These are phyloP conservation scores for Harringtonia lauricola DNA, from an alignment of 2,329 filamentous ascomycete species.

Conservation along the genomic window DNA sequence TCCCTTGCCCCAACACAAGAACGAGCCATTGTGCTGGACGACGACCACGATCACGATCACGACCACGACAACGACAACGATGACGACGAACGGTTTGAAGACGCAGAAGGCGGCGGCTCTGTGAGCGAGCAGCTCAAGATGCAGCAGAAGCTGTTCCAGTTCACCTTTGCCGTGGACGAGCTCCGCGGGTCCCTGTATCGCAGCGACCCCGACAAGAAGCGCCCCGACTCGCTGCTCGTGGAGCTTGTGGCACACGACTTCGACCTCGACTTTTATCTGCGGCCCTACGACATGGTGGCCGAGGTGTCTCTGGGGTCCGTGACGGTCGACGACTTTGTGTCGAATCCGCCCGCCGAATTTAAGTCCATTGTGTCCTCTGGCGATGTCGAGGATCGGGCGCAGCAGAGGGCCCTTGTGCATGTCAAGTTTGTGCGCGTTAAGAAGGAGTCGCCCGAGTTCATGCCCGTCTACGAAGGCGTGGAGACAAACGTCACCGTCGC, in stretches of 20 bases:
- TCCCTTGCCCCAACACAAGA: conserved; percentile 50
- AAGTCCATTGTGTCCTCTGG: conserved; percentile 93
- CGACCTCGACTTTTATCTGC: conserved; percentile 74
- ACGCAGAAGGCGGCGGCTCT: conserved; percentile 45
- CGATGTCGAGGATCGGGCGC: conserved; percentile 58
- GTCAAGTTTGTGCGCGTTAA: conserved; percentile 89
- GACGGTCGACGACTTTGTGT: conserved; percentile 89
- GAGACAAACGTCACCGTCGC: conserved; percentile 86
- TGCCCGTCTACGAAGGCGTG: conserved; percentile 82
- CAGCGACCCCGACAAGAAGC: conserved; percentile 67
- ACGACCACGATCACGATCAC: conserved; percentile 47
- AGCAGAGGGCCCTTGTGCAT: conserved; percentile 72
- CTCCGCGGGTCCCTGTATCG: conserved; percentile 87
- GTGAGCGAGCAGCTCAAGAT: conserved; percentile 53
- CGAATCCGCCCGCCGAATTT: conserved; percentile 79
- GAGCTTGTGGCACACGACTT: conserved; percentile 88
- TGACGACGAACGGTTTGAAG: conserved; percentile 54
- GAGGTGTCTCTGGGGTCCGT: conserved; percentile 81
- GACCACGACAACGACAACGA: conserved; percentile 41
- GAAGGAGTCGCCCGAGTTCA: conserved; percentile 82
- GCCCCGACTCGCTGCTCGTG: conserved; percentile 72
- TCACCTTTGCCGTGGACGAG: conserved; percentile 92
- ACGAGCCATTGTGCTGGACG: conserved; percentile 58
- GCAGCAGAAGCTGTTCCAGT: conserved; percentile 86
- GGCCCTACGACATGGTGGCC: conserved; percentile 86